A percentile compares a stretch with the other conserved stretches of the same genome.
phyloP scores from a whole-genome alignment of 768 basidiomycete species.

The Tylopilus balloui region DNA sequence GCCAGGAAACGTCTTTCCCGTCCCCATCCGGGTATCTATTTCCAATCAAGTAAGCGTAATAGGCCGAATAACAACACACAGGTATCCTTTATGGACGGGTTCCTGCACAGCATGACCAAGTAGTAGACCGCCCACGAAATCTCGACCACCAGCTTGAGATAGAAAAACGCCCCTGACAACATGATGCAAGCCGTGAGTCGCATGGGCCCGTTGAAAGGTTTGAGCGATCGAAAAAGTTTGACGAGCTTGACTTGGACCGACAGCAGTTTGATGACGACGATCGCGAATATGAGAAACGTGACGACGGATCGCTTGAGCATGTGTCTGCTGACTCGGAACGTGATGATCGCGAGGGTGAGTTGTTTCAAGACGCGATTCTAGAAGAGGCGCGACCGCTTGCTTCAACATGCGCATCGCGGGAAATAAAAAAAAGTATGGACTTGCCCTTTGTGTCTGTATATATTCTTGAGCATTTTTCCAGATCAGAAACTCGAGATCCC shows the following conservation, averaged over 20 bases:
- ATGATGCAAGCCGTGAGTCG: slow-evolving; percentile 22
- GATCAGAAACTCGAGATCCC: slow-evolving; percentile 14
- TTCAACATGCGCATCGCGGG: not conserved
- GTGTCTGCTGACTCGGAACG: slow-evolving; percentile 26
- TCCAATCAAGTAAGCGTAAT: slow-evolving; percentile 30
- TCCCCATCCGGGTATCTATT: slow-evolving; percentile 11
- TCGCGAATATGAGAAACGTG: slow-evolving; percentile 28
- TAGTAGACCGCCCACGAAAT: slow-evolving; percentile 27
- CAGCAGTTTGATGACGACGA: slow-evolving; percentile 29
- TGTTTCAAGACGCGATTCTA: slow-evolving; percentile 23
- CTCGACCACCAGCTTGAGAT: slow-evolving; percentile 26
- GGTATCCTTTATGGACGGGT: slow-evolving; percentile 25
- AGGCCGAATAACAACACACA: slow-evolving; percentile 19
- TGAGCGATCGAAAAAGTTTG: slow-evolving; percentile 25
- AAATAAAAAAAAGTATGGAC: not conserved
- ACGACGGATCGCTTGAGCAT: slow-evolving; percentile 29
- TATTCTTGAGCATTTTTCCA: slow-evolving; percentile 20
- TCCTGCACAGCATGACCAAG: slow-evolving; percentile 25
- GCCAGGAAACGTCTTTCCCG: not conserved
- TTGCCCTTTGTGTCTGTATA: slow-evolving; percentile 18
- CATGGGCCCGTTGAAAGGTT: slow-evolving; percentile 24
- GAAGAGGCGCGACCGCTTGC: not conserved
- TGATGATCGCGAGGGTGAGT: slow-evolving; percentile 24
- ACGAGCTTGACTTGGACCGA: slow-evolving; percentile 29
- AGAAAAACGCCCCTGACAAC: slow-evolving; percentile 26